Evolutionary conservation across 768 basidiomycete genomes (phyloP).

Genomic region (Termitomyces sp.): DNA sequence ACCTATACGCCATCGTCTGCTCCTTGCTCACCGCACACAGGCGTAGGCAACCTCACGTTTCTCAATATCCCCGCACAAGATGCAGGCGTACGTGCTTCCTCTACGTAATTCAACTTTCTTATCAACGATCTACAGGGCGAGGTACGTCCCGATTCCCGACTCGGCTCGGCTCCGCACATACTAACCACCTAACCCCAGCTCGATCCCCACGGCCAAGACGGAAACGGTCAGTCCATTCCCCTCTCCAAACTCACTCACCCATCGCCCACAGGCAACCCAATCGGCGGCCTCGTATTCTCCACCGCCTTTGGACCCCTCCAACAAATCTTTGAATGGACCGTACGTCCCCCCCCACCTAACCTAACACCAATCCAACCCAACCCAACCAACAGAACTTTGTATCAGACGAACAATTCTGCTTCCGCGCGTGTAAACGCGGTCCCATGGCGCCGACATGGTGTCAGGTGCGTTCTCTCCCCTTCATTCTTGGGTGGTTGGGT

Average conservation of each 20-base stretch:
- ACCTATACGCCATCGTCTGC: too few species aligned
- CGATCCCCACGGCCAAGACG: constrained; percentile 66
- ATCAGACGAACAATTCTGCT: constrained; percentile 58
- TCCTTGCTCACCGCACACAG: constrained; percentile 28
- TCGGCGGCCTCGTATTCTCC: constrained; percentile 73
- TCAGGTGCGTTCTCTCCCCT: constrained; percentile 15
- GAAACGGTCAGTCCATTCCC: constrained; percentile 35
- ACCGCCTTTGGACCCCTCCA: constrained; percentile 55
- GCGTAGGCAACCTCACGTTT: constrained; percentile 60
- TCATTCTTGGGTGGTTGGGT: too few species aligned
- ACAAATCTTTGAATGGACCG: constrained; percentile 75
- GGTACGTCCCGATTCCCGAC: constrained; percentile 5
- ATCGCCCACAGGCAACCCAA: constrained; percentile 45
- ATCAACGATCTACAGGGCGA: constrained; percentile 17
- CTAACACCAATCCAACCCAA: background rate
- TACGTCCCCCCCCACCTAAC: constrained; percentile 21
- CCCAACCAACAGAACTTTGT: constrained; percentile 55
- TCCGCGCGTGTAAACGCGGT: constrained; percentile 63
- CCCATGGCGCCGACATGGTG: constrained; percentile 49
- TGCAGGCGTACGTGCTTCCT: constrained; percentile 37
- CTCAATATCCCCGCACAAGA: constrained; percentile 64
- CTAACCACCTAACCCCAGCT: constrained; percentile 34
- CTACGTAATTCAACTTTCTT: background rate
- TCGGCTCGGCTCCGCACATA: background rate
- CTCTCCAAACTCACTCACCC: background rate